Evolutionary conservation across 2,329 filamentous ascomycete genomes (phyloP).

Genomic region (Clarireedia paspali): DNA sequence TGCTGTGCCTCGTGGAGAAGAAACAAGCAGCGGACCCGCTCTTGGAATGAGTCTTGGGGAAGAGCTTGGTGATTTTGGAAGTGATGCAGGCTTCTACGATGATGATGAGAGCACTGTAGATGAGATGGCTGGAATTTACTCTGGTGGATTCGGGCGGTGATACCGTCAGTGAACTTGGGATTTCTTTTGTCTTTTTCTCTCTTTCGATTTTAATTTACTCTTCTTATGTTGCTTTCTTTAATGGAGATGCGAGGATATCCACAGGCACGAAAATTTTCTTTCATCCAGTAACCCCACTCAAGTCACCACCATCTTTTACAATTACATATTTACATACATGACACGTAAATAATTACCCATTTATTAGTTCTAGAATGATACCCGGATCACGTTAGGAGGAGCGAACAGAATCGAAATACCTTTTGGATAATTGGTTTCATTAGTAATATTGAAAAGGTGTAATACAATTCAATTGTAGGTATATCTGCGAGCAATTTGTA

Average conservation of each 20-base stretch:
- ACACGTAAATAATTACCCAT: not conserved
- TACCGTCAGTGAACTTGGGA: not conserved
- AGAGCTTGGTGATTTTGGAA: slow-evolving; percentile 11
- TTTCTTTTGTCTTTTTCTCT: not conserved
- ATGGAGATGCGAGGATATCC: not conserved
- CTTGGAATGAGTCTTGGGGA: slow-evolving; percentile 3
- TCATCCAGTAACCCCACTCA: not conserved
- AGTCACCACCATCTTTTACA: not conserved
- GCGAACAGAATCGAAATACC: no score
- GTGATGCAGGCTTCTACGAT: slow-evolving; percentile 30
- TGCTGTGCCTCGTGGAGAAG: slow-evolving; percentile 37
- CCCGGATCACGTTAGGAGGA: not conserved
- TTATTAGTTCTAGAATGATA: slow-evolving; percentile 9
- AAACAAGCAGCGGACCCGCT: slow-evolving; percentile 19
- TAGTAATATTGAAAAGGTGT: no score
- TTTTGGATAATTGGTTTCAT: no score
- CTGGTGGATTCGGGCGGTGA: slow-evolving; percentile 5
- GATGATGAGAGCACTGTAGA: slow-evolving; percentile 27
- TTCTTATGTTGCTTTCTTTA: no score
- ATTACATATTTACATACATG: slow-evolving; percentile 3
- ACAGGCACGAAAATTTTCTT: not conserved
- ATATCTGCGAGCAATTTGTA: no score
- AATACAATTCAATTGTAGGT: no score
- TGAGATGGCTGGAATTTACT: slow-evolving; percentile 10
- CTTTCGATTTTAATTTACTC: not conserved